A percentile compares a stretch with the other conserved stretches of the same genome.
phyloP scores from a whole-genome alignment of 345 rosid genomes.

The Theobroma cacao region DNA sequence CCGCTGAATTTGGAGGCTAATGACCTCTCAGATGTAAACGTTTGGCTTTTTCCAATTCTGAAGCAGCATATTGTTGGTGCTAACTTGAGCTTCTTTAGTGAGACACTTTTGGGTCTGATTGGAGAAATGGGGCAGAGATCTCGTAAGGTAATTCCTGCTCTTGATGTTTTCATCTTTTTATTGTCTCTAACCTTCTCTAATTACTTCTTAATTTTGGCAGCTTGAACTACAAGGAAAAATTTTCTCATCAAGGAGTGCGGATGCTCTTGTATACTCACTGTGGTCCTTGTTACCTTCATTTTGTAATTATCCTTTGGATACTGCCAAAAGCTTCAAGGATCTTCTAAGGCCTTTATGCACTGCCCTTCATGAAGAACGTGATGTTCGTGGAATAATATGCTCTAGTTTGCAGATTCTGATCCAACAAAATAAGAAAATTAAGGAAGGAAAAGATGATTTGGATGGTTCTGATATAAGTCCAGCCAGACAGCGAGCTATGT shows the following conservation, averaged over 20 bases:
- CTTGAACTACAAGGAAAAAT: conserved; percentile 68
- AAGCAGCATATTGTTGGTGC: conserved; percentile 91
- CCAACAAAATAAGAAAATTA: conserved; percentile 63
- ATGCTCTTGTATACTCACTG: conserved; percentile 69
- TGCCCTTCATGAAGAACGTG: conserved; percentile 59
- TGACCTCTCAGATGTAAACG: conserved; percentile 80
- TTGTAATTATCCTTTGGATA: conserved; percentile 82
- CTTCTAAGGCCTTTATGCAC: conserved; percentile 44
- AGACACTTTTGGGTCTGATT: conserved; percentile 55
- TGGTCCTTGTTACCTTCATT: conserved; percentile 95
- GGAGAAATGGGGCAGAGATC: conserved; percentile 55
- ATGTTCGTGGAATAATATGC: conserved; percentile 70
- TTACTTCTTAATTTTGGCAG: conserved; percentile 43
- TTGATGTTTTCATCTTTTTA: not conserved
- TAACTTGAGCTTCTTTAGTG: conserved; percentile 63
- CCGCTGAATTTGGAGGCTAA: conserved; percentile 74
- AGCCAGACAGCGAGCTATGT: conserved; percentile 48
- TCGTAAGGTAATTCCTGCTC: conserved; percentile 41
- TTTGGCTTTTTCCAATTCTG: conserved; percentile 91
- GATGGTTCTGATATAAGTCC: conserved; percentile 34
- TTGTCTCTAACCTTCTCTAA: conserved; percentile 8
- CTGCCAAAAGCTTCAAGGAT: conserved; percentile 70
- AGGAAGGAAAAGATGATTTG: conserved; percentile 40
- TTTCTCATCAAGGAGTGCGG: conserved; percentile 58
- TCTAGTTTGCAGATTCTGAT: conserved; percentile 41